Base-by-base conservation (phyloP, 2,329 filamentous ascomycete genomes). In the Cladophialophora chaetospira region DNA sequence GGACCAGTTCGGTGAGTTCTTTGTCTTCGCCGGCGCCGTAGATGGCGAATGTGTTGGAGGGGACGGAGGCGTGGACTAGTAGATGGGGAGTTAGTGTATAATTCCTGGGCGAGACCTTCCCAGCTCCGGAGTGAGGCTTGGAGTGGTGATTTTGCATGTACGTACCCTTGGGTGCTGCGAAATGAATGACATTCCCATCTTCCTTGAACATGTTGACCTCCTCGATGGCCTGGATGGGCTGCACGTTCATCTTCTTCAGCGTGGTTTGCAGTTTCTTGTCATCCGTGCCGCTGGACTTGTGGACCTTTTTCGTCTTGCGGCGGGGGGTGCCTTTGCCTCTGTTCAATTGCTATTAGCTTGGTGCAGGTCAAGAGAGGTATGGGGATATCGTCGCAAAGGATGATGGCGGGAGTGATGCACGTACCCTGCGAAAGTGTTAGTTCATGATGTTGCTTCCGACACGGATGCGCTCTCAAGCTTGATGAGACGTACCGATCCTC, bases 121-220 rank as follows among this genome's bases (percentile, higher is more conserved):
- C 15, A 21, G n/a, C 26, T 28, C 9, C 25, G 10, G 33, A 17
- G 29, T 31, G 17, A 5, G 2, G 36, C 19, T 33, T 17, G 25
- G 9, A 19, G 5, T 5, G 23, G 4, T 5, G 9, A 40, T 13
- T 5, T 13, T 38, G 19, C 36, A n/a, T 21, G 38, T 29, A 81
- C 85, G 73, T 80, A 97, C 94, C 94, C 84, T 97, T 97, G 70
- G 94, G 94, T 72, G 90, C 90, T 71, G 91, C 88, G 77, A 99
- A 99, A 86, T 99, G 94, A 73, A 99, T 97, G 77, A 99, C 94
- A 78, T 99, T 99, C 78, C 94, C 94, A 76, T 99, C 94, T 75
- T 89, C 88, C 89, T 99, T 99, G 88, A 99, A 99, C 94, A 99
- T 99, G 88, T 99, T 99, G 77, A 99, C 94, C 84, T 99, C 94